These are phyloP conservation scores for Cenchrus fungigraminus DNA, from an alignment of 176 grass and related monocot genomes.

Conservation along the genomic window DNA sequence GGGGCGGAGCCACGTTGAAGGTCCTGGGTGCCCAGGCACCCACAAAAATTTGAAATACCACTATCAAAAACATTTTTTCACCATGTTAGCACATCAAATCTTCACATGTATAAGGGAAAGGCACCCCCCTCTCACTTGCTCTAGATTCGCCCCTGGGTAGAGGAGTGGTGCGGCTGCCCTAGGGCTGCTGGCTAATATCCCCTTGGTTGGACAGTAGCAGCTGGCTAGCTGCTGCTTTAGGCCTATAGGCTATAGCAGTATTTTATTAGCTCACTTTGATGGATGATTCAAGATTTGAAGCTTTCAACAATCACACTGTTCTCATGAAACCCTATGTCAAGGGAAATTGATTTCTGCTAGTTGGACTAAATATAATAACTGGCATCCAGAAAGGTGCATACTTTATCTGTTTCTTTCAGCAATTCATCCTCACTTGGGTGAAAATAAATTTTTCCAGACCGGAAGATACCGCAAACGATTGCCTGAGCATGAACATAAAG, in stretches of 20 bases:
- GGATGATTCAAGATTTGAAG: constrained; percentile 12
- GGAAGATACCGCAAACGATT: constrained; percentile 86
- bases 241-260: not conserved
- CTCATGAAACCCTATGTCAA: constrained; percentile 11
- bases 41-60: no score
- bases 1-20: no score
- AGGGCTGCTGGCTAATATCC: not conserved
- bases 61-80: no score
- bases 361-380: constrained; percentile 17
- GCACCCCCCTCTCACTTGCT: no score
- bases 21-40: no score
- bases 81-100: no score
- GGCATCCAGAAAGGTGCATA: constrained; percentile 49
- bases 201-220: not conserved
- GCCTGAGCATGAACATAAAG: constrained; percentile 69
- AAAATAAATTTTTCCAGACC: constrained; percentile 82
- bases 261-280: constrained; percentile 29
- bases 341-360: constrained; percentile 19
- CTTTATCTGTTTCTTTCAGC: constrained; percentile 87
- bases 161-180: not conserved
- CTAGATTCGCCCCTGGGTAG: no score
- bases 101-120: no score
- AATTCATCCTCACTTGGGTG: constrained; percentile 83
- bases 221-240: not conserved
- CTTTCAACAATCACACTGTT: constrained; percentile 24